Evolutionary conservation across 2,329 filamentous ascomycete species (phyloP).

Genomic region (Trichoderma lentiforme): DNA sequence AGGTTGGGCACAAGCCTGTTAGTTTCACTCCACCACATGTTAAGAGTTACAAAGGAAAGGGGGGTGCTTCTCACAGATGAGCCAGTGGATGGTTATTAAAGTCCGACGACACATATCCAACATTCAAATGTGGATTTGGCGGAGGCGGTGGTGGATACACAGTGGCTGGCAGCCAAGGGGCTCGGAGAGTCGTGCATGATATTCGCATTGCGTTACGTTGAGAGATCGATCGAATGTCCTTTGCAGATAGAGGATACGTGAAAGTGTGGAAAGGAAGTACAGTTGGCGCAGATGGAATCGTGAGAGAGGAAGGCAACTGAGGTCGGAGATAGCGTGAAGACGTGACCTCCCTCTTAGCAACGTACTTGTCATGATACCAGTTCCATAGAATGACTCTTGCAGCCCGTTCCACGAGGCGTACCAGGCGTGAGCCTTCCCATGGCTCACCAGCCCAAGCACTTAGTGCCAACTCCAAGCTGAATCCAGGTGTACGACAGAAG

Average conservation of each 20-base stretch:
- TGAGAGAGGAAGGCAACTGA: conserved; percentile 66
- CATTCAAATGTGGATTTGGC: conserved; percentile 76
- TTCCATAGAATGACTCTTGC: conserved; percentile 74
- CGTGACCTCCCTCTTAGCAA: conserved; percentile 56
- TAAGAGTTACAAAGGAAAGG: background rate
- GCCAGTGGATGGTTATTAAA: conserved; percentile 98
- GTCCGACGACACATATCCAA: conserved; percentile 96
- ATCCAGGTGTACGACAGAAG: conserved; percentile 35
- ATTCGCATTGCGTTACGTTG: conserved; percentile 92
- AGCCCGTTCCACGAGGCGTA: conserved; percentile 80
- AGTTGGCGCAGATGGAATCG: conserved; percentile 83
- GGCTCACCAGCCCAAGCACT: conserved; percentile 65
- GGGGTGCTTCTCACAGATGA: conserved; percentile 58
- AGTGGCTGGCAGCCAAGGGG: conserved; percentile 77
- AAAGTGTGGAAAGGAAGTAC: conserved; percentile 98
- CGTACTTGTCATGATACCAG: conserved; percentile 83
- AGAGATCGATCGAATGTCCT: conserved; percentile 89
- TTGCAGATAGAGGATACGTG: conserved; percentile 86
- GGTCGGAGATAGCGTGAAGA: conserved; percentile 63
- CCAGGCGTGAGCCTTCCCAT: conserved; percentile 84
- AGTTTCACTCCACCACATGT: background rate
- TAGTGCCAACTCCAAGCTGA: conserved; percentile 42
- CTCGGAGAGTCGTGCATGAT: conserved; percentile 80
- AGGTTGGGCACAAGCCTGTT: conserved; percentile 1
- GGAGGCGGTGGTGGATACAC: conserved; percentile 85